Evolutionary conservation across 2,329 filamentous ascomycete genomes (phyloP).

Genomic region (Purpureocillium lavendulum): DNA sequence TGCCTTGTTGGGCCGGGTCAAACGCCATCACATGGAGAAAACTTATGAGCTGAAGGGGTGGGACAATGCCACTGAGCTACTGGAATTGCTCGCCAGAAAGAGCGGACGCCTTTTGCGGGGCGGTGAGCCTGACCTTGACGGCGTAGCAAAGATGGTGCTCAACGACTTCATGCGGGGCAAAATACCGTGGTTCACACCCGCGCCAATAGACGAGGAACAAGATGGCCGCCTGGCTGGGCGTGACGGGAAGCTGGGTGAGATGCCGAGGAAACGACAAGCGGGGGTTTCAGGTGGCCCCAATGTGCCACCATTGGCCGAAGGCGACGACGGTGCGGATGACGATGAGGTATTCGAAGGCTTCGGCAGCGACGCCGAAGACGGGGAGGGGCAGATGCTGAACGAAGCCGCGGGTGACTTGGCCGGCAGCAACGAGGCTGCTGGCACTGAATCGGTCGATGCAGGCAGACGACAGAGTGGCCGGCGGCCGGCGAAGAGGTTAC

Average conservation of each 20-base stretch:
- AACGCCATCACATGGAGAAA: constrained; percentile 79
- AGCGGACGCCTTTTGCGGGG: constrained; percentile 78
- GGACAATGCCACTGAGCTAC: constrained; percentile 68
- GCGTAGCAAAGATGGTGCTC: constrained; percentile 91
- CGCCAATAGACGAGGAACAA: constrained; percentile 51
- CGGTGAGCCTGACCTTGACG: constrained; percentile 91
- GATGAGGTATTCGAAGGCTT: constrained; percentile 30
- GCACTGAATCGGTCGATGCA: not conserved
- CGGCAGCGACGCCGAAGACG: constrained; percentile 25
- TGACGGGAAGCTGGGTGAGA: constrained; percentile 75
- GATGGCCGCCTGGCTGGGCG: constrained; percentile 55
- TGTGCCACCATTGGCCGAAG: constrained; percentile 22
- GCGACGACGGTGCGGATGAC: constrained; percentile 21
- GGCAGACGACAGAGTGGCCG: not conserved
- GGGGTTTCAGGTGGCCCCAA: constrained; percentile 41
- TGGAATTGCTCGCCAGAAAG: constrained; percentile 82
- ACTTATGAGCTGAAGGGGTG: constrained; percentile 86
- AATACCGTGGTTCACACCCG: constrained; percentile 90
- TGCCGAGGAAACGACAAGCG: constrained; percentile 69
- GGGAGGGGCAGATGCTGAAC: not conserved
- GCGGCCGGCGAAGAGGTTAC: constrained; percentile 16
- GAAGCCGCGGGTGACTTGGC: constrained; percentile 3
- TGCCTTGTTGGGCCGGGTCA: constrained; percentile 70
- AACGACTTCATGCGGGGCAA: constrained; percentile 95
- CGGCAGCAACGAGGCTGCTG: constrained; percentile 5